Evolutionary conservation across 805 yeast genomes (phyloP).

Genomic region (Geotrichum ghanense): DNA sequence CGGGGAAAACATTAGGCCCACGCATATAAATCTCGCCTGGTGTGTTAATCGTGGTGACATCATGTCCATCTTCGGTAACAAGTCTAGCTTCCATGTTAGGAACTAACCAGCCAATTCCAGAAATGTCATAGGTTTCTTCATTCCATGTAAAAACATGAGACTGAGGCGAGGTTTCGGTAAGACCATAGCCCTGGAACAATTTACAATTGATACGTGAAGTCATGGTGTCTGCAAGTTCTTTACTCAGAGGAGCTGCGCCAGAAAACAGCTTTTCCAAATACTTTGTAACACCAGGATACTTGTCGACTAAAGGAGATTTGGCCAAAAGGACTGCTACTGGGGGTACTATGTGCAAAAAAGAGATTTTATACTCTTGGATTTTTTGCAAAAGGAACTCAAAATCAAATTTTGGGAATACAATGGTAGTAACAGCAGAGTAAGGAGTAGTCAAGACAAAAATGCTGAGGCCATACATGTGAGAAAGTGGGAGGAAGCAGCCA

Average conservation of each 20-base stretch:
- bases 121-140: slow-evolving; percentile 30
- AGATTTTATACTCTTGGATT: slow-evolving; percentile 24
- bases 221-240: slow-evolving; percentile 9
- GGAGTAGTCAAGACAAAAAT: background rate
- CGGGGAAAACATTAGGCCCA: slow-evolving; percentile 41
- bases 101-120: slow-evolving; percentile 31
- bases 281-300: slow-evolving; percentile 30
- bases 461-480: slow-evolving; percentile 24
- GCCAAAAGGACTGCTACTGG: slow-evolving; percentile 36
- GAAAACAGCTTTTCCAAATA: slow-evolving; percentile 29
- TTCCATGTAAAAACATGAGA: slow-evolving; percentile 30
- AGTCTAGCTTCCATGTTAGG: slow-evolving; percentile 41
- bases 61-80: slow-evolving; percentile 30
- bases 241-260: slow-evolving; percentile 38
- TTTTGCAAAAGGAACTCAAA: slow-evolving; percentile 20
- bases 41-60: slow-evolving; percentile 36
- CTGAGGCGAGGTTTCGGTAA: slow-evolving; percentile 52
- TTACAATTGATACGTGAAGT: slow-evolving; percentile 5
- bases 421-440: slow-evolving; percentile 4
- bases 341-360: slow-evolving; percentile 31
- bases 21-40: slow-evolving; percentile 46
- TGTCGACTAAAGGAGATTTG: slow-evolving; percentile 31
- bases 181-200: slow-evolving; percentile 15
- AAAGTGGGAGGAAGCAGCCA: slow-evolving; percentile 26
- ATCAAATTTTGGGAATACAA: slow-evolving; percentile 25